phyloP scores from a whole-genome alignment of 352 stramenopile species.

The Peronospora belbahrii region DNA sequence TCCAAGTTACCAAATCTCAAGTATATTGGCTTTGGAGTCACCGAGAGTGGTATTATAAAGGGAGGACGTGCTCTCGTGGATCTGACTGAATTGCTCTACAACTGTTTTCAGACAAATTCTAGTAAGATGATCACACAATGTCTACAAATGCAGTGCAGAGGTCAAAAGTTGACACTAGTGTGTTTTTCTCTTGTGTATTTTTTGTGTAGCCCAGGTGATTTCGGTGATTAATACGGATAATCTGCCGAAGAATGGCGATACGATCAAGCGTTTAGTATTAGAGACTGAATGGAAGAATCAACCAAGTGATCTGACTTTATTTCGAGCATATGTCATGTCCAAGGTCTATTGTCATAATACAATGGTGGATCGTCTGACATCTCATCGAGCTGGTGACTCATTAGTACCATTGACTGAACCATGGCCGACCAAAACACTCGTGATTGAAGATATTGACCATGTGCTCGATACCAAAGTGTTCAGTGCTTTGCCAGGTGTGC shows the following conservation, averaged over 20 bases:
- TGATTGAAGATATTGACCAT: slow-evolving; percentile 53
- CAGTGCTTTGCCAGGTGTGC: slow-evolving; percentile 35
- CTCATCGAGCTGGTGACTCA: slow-evolving; percentile 31
- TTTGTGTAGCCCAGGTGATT: slow-evolving; percentile 30
- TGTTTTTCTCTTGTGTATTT: neutral
- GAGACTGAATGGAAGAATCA: slow-evolving; percentile 22
- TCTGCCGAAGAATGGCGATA: slow-evolving; percentile 53
- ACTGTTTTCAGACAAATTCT: slow-evolving; percentile 31
- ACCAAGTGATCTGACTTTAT: slow-evolving; percentile 8
- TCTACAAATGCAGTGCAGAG: neutral
- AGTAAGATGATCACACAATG: slow-evolving; percentile 6
- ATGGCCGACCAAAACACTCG: slow-evolving; percentile 49
- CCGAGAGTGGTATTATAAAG: slow-evolving; percentile 37
- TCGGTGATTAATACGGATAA: slow-evolving; percentile 83
- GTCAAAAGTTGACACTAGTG: neutral
- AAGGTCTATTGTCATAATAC: slow-evolving; percentile 77
- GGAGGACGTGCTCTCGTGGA: slow-evolving; percentile 34
- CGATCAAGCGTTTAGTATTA: slow-evolving; percentile 40
- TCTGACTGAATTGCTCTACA: slow-evolving; percentile 42
- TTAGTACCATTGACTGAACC: slow-evolving; percentile 59
- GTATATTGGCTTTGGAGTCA: slow-evolving; percentile 58
- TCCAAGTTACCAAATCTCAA: slow-evolving; percentile 32
- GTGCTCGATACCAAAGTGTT: slow-evolving; percentile 28
- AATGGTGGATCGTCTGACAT: slow-evolving; percentile 78
- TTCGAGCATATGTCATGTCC: slow-evolving; percentile 32